Base-by-base conservation (phyloP, 108 stramenopile genomes). In the Fragilaria crotonensis region DNA sequence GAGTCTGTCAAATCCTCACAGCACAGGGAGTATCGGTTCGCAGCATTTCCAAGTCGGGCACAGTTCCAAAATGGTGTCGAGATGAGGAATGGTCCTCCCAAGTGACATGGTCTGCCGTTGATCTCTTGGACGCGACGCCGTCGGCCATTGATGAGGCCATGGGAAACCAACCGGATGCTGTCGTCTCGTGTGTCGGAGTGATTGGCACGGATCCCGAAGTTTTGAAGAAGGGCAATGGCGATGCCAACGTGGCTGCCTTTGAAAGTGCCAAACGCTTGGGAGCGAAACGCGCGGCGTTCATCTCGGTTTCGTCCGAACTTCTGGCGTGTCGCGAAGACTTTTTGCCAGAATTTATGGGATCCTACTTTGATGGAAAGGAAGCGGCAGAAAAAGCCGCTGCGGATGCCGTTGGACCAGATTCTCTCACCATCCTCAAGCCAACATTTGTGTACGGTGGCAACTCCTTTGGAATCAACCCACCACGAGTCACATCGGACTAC, bases 381-480 rank as follows among this genome's bases (percentile, higher is more conserved):
- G 59, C 78, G 44, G 68, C 77, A 3, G 73, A 83, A 56, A 54
- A 64, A 2, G 62, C 81, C 14, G 70, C 70, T 17, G 4, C 66
- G 22, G 59, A 70, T 36, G 59, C 72, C 0, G 48, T 77, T 18
- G 68, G 60, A 3, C 57, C 59, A 11, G 72, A 73, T 46, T 22
- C 20, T 1, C 21, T 1, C 2, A 52, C 45, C 33, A 69, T 83
- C 17, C 50, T 76, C 0, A 58, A 66, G 23, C 77, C 77, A 2
- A 83, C 87, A 2, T 89, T 89, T 54, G 83, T 89, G 41, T 79
- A 89, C 50, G 87, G 87, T 20, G 87, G 87, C n/a, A 54, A 71
- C 19, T 67, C 70, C 5, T 89, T 89, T 63, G 70, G 67, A 21
- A 20, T 89, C 2, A 53, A 71, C 33, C 87, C 87, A 22, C 87